A percentile compares a stretch with the other conserved stretches of the same genome.
These are phyloP conservation scores for Ophiosphaerella herpotricha DNA, from an alignment of 2,329 filamentous ascomycete genomes.

Conservation along the genomic window DNA sequence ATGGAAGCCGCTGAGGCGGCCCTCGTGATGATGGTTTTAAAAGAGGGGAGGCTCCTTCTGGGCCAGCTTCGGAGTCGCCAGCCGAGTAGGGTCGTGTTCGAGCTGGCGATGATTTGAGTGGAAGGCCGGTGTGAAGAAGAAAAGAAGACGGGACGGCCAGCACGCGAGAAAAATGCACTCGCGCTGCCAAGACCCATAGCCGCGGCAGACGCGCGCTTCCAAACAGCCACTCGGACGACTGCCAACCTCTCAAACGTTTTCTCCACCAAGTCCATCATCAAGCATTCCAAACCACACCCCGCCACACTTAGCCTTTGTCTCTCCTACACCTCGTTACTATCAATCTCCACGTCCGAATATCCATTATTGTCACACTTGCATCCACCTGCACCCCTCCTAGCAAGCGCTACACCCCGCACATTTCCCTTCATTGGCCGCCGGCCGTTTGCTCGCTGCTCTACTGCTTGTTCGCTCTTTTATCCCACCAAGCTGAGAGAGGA, in stretches of 20 bases:
- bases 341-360: slow-evolving; percentile 5
- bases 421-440: slow-evolving; percentile 10
- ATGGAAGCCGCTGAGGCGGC: slow-evolving; percentile 64
- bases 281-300: slow-evolving; percentile 23
- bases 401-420: slow-evolving; percentile 15
- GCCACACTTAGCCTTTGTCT: slow-evolving; percentile 13
- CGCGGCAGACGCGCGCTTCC: slow-evolving; percentile 26
- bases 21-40: slow-evolving; percentile 85
- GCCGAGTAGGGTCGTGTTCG: slow-evolving; percentile 59
- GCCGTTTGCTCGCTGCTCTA: slow-evolving; percentile 17
- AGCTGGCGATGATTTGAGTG: slow-evolving; percentile 76
- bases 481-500: slow-evolving; percentile 38
- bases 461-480: slow-evolving; percentile 44
- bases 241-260: slow-evolving; percentile 38
- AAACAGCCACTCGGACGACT: slow-evolving; percentile 16
- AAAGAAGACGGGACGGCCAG: slow-evolving; percentile 5
- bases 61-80: slow-evolving; percentile 73
- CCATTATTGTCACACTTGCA: slow-evolving; percentile 4
- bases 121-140: slow-evolving; percentile 61
- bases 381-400: slow-evolving; percentile 1
- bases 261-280: slow-evolving; percentile 25
- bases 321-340: slow-evolving; percentile 6
- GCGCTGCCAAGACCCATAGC: slow-evolving; percentile 13
- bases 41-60: slow-evolving; percentile 69
- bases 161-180: slow-evolving; percentile 26